Evolutionary conservation across 2,329 filamentous ascomycete genomes (phyloP).

Genomic region (Huntiella omanensis): DNA sequence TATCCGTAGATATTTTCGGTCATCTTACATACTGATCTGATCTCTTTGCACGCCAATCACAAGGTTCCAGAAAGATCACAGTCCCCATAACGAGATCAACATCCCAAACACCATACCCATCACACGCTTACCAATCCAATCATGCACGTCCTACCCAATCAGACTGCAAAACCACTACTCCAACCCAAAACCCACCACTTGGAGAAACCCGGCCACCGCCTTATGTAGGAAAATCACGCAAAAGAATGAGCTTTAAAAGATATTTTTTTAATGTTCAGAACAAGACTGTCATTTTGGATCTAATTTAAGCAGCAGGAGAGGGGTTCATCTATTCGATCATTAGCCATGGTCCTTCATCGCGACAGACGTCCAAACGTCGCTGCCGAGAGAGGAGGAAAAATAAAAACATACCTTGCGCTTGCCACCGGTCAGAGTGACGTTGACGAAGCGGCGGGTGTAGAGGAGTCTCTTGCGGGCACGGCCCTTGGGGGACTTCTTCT

Average conservation of each 20-base stretch:
- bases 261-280: slow-evolving; percentile 1
- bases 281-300: neutral
- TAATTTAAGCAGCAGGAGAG: slow-evolving; percentile 22
- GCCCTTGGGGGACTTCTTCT: slow-evolving; percentile 92
- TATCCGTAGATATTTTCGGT: too few relatives aligned
- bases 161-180: too few relatives aligned
- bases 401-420: slow-evolving; percentile 66
- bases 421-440: slow-evolving; percentile 91
- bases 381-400: too few relatives aligned
- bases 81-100: too few relatives aligned
- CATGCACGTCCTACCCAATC: too few relatives aligned
- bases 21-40: too few relatives aligned
- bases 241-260: too few relatives aligned
- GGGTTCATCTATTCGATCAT: slow-evolving; percentile 21
- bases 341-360: neutral
- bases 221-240: too few relatives aligned
- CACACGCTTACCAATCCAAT: neutral
- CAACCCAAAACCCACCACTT: too few relatives aligned
- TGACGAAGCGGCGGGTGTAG: slow-evolving; percentile 96
- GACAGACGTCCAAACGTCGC: neutral
- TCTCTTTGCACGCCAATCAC: too few relatives aligned
- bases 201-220: too few relatives aligned
- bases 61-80: too few relatives aligned
- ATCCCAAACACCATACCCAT: neutral
- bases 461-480: slow-evolving; percentile 91